Conservation (phyloP, 257 asterid species). For the Fraxinus pennsylvanica region DNA sequence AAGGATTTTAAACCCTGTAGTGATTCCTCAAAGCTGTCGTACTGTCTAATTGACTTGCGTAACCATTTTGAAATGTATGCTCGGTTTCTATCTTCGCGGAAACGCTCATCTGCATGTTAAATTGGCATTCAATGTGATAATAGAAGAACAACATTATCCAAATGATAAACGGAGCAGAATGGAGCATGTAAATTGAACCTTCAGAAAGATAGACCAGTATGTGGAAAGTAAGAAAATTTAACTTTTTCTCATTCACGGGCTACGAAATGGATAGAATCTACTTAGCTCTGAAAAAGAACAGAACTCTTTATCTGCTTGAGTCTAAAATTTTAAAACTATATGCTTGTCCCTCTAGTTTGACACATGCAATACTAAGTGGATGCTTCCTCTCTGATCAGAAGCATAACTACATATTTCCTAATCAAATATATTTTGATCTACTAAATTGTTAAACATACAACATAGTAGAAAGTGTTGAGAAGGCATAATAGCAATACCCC, state of each 20-base stretch:
- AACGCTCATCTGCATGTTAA: conserved; percentile 82
- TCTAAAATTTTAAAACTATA: neutral
- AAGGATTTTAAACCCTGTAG: conserved; percentile 67
- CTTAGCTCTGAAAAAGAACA: neutral
- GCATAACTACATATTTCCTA: neutral
- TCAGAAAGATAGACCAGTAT: neutral
- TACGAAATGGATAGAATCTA: neutral
- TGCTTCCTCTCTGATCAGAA: neutral
- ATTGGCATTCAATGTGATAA: neutral
- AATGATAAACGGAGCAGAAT: neutral
- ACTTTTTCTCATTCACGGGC: neutral
- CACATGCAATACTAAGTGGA: neutral
- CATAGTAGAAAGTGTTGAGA: neutral
- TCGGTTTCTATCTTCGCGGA: conserved; percentile 73
- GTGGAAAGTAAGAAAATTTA: neutral
- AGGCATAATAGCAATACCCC: neutral
- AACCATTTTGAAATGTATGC: conserved; percentile 88
- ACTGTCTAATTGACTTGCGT: conserved; percentile 77
- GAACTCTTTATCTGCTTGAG: neutral
- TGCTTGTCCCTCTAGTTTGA: neutral
- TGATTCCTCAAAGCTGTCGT: conserved; percentile 64
- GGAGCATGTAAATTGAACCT: neutral
- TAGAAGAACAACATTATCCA: neutral
- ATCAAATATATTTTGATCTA: neutral
- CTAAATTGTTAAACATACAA: neutral